Percentiles rank a stretch among this genome's conserved stretches.
These are phyloP conservation scores for Violaceomyces palustris DNA, from an alignment of 1,284 basidiomycete species.

Conservation along the genomic window DNA sequence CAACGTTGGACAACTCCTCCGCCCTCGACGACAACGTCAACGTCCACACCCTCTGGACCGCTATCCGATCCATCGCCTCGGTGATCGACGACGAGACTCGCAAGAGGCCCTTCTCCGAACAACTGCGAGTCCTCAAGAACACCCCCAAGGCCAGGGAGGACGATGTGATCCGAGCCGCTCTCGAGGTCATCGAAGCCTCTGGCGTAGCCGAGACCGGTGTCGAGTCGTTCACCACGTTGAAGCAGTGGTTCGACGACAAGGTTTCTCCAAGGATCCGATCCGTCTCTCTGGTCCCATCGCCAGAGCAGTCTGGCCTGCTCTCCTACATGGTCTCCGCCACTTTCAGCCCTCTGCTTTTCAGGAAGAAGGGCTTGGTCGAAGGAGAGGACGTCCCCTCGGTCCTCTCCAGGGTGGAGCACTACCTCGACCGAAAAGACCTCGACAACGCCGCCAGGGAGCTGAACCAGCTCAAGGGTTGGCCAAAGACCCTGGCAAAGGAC, in stretches of 20 bases:
- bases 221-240: conserved; percentile 80
- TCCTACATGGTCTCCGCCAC: conserved; percentile 77
- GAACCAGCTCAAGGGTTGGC: conserved; percentile 76
- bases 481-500: conserved; percentile 75
- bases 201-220: conserved; percentile 75
- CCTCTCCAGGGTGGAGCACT: conserved; percentile 81
- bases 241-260: conserved; percentile 79
- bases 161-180: conserved; percentile 51
- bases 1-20: conserved; percentile 82
- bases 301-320: conserved; percentile 76
- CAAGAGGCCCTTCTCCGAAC: conserved; percentile 77
- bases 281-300: conserved; percentile 72
- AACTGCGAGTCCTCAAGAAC: conserved; percentile 71
- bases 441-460: conserved; percentile 85
- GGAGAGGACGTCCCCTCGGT: conserved; percentile 82
- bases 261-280: conserved; percentile 79
- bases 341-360: conserved; percentile 73
- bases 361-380: conserved; percentile 63
- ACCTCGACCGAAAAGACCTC: conserved; percentile 84
- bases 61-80: conserved; percentile 52
- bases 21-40: conserved; percentile 85
- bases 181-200: conserved; percentile 59
- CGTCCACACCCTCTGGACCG: conserved; percentile 64
- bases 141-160: conserved; percentile 61
- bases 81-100: conserved; percentile 59